phyloP scores from a whole-genome alignment of 2,329 filamentous ascomycete genomes.

The Aspergillus fructus region DNA sequence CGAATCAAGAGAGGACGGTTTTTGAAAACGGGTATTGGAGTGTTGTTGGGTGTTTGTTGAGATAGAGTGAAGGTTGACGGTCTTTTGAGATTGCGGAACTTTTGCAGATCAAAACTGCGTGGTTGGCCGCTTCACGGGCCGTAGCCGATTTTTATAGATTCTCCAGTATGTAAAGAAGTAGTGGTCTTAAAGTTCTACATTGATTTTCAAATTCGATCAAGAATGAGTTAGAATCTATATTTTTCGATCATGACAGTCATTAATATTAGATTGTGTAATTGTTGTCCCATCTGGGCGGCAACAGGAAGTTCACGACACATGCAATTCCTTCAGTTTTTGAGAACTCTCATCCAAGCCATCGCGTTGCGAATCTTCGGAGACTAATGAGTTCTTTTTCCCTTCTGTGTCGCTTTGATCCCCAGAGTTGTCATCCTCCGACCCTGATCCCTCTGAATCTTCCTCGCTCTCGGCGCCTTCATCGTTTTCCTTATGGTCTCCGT shows the following conservation, averaged over 20 bases:
- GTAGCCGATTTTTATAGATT: constrained; percentile 18
- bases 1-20: background rate
- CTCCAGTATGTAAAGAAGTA: background rate
- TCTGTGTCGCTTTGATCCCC: constrained; percentile 19
- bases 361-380: constrained; percentile 20
- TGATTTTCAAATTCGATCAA: too few relatives aligned
- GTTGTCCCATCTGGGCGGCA: background rate
- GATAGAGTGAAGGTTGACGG: background rate
- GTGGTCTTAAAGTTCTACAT: background rate
- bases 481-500: constrained; percentile 47
- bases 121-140: constrained; percentile 36
- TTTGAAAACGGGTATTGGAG: background rate
- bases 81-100: constrained; percentile 25
- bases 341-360: constrained; percentile 28
- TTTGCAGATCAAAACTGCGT: constrained; percentile 32
- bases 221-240: background rate
- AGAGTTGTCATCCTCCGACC: constrained; percentile 38
- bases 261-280: constrained; percentile 23
- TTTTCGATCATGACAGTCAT: constrained; percentile 11
- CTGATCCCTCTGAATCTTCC: constrained; percentile 30
- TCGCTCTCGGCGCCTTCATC: constrained; percentile 41
- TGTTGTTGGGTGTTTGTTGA: constrained; percentile 5
- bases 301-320: constrained; percentile 28
- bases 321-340: constrained; percentile 30
- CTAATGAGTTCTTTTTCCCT: background rate